Percentiles rank a stretch among this genome's conserved stretches.
phyloP scores from a whole-genome alignment of 192 early-diverging fungal genomes.

The Umbelopsis sp. region DNA sequence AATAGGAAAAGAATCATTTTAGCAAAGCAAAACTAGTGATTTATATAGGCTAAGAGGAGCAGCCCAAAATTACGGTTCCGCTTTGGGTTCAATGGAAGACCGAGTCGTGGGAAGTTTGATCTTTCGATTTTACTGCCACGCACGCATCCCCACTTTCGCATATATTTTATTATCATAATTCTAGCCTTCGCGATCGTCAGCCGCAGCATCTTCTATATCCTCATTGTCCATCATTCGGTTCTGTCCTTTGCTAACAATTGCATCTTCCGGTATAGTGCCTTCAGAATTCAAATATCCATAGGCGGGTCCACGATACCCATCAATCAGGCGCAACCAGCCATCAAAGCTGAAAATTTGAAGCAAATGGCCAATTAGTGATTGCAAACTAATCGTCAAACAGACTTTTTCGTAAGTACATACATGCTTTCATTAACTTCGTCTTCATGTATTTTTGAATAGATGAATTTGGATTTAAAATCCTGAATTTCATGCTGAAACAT shows the following conservation, averaged over 20 bases:
- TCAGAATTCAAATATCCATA: constrained; percentile 65
- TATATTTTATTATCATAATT: neutral
- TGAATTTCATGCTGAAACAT: constrained; percentile 67
- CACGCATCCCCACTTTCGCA: neutral
- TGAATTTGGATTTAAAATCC: constrained; percentile 85
- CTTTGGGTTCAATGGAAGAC: neutral
- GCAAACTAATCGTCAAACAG: too few species aligned
- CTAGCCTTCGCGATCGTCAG: constrained; percentile 7
- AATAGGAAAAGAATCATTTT: neutral
- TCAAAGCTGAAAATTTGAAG: constrained; percentile 51
- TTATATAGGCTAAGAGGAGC: neutral
- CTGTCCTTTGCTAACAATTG: constrained; percentile 27
- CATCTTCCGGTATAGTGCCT: constrained; percentile 55
- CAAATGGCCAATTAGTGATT: neutral
- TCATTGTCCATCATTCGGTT: constrained; percentile 16
- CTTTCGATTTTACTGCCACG: neutral
- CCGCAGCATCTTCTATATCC: constrained; percentile 27
- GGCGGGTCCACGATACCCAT: constrained; percentile 55
- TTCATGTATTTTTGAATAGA: constrained; percentile 79
- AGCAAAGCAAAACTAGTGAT: neutral
- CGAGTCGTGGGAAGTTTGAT: constrained; percentile 12
- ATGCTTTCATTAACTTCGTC: constrained; percentile 69
- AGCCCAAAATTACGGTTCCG: neutral
- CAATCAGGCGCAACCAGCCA: constrained; percentile 63
- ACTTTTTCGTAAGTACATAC: constrained; percentile 39